Conservation (phyloP, 2,329 filamentous ascomycete species). For the Furcasterigmium sp. region DNA sequence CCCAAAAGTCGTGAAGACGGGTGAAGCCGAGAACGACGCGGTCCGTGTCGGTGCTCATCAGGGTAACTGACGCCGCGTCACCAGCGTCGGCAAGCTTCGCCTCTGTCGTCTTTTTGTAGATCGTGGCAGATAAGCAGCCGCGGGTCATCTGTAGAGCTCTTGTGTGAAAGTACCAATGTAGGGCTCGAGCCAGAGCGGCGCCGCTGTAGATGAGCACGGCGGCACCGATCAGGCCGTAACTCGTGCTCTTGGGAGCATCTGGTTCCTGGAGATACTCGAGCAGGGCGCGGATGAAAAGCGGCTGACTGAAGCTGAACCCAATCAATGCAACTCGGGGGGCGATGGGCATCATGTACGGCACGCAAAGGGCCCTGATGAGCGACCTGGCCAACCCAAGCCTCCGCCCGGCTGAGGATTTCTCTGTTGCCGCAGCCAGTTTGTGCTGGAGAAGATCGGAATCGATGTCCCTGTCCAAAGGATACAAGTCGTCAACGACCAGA, state of each 20-base stretch:
- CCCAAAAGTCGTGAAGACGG: slow-evolving; percentile 28
- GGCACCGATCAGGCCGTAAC: slow-evolving; percentile 28
- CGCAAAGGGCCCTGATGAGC: slow-evolving; percentile 21
- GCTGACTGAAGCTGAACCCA: slow-evolving; percentile 35
- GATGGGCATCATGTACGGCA: slow-evolving; percentile 26
- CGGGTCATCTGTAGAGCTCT: slow-evolving; percentile 22
- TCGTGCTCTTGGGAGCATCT: slow-evolving; percentile 13
- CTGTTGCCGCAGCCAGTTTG: slow-evolving; percentile 7
- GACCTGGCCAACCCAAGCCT: slow-evolving; percentile 21
- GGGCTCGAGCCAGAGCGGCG: slow-evolving; percentile 24
- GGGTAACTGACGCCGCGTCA: slow-evolving; percentile 26
- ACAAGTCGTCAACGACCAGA: slow-evolving; percentile 22
- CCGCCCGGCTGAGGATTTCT: slow-evolving; percentile 8
- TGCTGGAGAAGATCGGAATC: background rate
- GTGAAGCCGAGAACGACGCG: slow-evolving; percentile 23
- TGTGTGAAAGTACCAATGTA: slow-evolving; percentile 25
- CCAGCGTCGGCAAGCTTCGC: slow-evolving; percentile 12
- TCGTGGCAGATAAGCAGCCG: slow-evolving; percentile 19
- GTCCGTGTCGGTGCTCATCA: slow-evolving; percentile 33
- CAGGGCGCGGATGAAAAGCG: slow-evolving; percentile 34
- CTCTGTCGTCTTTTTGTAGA: slow-evolving; percentile 25
- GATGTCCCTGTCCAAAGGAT: slow-evolving; percentile 24
- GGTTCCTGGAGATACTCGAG: slow-evolving; percentile 25
- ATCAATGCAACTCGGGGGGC: slow-evolving; percentile 29
- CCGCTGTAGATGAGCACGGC: slow-evolving; percentile 23